A percentile compares a stretch with the other conserved stretches of the same genome.
phyloP scores from a whole-genome alignment of 2,329 filamentous ascomycete species.

The Talaromyces islandicus region DNA sequence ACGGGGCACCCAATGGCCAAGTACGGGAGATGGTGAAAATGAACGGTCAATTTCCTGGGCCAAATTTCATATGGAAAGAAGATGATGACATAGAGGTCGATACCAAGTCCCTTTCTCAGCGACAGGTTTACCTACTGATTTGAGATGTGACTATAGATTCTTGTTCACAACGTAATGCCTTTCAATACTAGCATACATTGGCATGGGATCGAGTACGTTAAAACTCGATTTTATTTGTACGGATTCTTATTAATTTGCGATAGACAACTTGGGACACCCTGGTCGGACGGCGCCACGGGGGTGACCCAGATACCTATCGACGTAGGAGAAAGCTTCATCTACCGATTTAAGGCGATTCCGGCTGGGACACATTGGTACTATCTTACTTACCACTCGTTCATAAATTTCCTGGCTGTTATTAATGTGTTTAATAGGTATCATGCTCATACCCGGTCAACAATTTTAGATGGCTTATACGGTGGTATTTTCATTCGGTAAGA shows the following conservation, averaged over 20 bases:
- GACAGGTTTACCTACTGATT: not conserved
- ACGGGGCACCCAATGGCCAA: constrained; percentile 27
- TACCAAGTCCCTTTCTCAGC: not conserved
- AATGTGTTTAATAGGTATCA: constrained; percentile 38
- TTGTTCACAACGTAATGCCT: constrained; percentile 26
- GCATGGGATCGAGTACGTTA: constrained; percentile 33
- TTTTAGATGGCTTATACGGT: constrained; percentile 56
- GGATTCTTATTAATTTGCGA: not conserved
- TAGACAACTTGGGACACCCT: constrained; percentile 46
- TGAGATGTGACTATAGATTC: constrained; percentile 13
- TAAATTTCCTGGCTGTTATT: not conserved
- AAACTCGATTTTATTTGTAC: not conserved
- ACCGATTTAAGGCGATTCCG: constrained; percentile 49
- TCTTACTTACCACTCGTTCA: not conserved
- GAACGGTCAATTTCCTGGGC: constrained; percentile 28
- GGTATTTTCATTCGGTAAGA: constrained; percentile 50
- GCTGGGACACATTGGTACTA: constrained; percentile 55
- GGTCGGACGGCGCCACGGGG: constrained; percentile 56
- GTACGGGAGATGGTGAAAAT: constrained; percentile 26
- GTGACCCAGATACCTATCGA: constrained; percentile 49
- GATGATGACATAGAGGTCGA: constrained; percentile 22
- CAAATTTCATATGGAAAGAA: constrained; percentile 21
- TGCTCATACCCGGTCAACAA: constrained; percentile 48
- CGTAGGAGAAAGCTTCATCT: constrained; percentile 45
- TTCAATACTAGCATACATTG: constrained; percentile 28